Evolutionary conservation across 176 grass and related monocot species (phyloP).

Genomic region (Dendrocalamus sinicus): DNA sequence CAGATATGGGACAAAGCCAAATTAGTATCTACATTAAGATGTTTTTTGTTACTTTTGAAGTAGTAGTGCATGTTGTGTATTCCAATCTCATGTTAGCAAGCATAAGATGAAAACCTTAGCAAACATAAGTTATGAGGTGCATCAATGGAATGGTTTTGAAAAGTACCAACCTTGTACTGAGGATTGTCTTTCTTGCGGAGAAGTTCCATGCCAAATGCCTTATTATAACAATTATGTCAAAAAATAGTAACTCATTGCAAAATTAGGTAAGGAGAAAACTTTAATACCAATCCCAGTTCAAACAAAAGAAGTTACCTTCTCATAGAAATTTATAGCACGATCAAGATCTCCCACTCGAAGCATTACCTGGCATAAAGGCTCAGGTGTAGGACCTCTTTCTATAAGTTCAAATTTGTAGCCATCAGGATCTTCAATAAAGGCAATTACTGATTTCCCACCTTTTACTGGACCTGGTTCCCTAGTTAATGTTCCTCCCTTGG

Average conservation of each 20-base stretch:
- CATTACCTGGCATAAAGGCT: slow-evolving; percentile 97
- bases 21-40: neutral
- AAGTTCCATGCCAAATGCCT: slow-evolving; percentile 99
- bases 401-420: slow-evolving; percentile 96
- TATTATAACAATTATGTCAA: slow-evolving; percentile 40
- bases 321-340: slow-evolving; percentile 85
- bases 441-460: slow-evolving; percentile 79
- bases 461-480: slow-evolving; percentile 91
- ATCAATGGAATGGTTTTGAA: slow-evolving; percentile 5
- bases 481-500: slow-evolving; percentile 88
- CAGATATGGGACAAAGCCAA: neutral
- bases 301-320: slow-evolving; percentile 63
- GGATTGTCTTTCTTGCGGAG: slow-evolving; percentile 87
- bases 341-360: slow-evolving; percentile 93
- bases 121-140: neutral
- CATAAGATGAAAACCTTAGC: slow-evolving; percentile 24
- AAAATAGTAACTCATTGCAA: slow-evolving; percentile 27
- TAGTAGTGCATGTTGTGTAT: slow-evolving; percentile 8
- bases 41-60: slow-evolving; percentile 27
- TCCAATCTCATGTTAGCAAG: slow-evolving; percentile 10
- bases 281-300: slow-evolving; percentile 8
- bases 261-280: slow-evolving; percentile 14
- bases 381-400: slow-evolving; percentile 86
- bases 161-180: slow-evolving; percentile 77
- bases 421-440: slow-evolving; percentile 95